Base-by-base conservation (phyloP, 2,329 filamentous ascomycete species). In the Fusarium chuoi region DNA sequence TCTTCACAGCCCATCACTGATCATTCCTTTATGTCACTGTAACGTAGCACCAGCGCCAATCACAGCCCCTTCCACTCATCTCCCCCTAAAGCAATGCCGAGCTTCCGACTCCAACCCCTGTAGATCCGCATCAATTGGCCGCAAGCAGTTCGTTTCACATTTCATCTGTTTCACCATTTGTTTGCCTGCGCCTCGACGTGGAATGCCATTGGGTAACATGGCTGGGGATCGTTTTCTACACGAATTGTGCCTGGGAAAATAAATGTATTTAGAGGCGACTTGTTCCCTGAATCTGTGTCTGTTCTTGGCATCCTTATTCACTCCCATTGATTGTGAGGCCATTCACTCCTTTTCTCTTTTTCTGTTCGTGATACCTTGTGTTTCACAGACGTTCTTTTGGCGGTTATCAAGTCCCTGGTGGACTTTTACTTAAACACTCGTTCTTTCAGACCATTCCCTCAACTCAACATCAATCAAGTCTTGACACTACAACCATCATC, bases 361-460 rank as follows among this genome's bases (percentile, higher is more conserved):
- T 30, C 38, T 61, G 45, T 67, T 60, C 35, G 42, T 51, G 30
- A 36, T 36, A 49, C 55, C 5, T 30, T 49, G 17, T 59, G 33
- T 28, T 52, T 35, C n/a, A 52, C 33, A 3, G 14, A 41, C 55
- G 6, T 38, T 65, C 62, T 39, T 62, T 61, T 65, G 33, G 33
- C 24, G 20, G 33, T 35, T n/a, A 41, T 35, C 30, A 63, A 51
- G 30, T 70, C 68, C 68, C 68, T 70, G 68, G 68, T 28, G 68
- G 68, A 70, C 26, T 36, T 30, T 41, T 57, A 66, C 45, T 59
- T 51, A 68, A 42, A 62, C 24, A 39, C 24, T 24, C 42, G 20
- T 17, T 45, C 14, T 39, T 30, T 20, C 8, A 35, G 12, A 3
- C 35, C 48, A 20, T 35, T 51, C 24, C 22, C 30, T 51, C 17